Evolutionary conservation across 176 grass and related monocot genomes (phyloP).

Genomic region (Puya raimondii): DNA sequence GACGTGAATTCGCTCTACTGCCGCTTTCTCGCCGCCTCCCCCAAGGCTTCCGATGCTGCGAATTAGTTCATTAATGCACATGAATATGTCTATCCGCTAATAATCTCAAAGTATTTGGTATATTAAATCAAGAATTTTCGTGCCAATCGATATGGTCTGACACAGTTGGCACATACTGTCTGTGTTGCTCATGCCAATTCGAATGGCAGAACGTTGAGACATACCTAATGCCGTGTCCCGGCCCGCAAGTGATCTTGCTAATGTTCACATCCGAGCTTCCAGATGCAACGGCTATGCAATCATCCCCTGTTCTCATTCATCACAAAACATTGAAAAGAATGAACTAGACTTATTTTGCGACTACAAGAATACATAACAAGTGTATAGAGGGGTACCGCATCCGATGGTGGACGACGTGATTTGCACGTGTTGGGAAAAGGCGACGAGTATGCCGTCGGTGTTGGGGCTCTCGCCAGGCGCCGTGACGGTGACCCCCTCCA

Average conservation of each 20-base stretch:
- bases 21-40: not conserved
- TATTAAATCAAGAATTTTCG: not conserved
- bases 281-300: slow-evolving; percentile 2
- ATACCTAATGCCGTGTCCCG: slow-evolving; percentile 14
- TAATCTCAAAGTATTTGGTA: not conserved
- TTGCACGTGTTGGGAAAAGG: slow-evolving; percentile 15
- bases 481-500: slow-evolving; percentile 22
- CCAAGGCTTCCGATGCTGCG: slow-evolving; percentile 70
- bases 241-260: not conserved
- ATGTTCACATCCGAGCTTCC: not conserved
- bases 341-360: not conserved
- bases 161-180: not conserved
- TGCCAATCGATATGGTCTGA: not conserved
- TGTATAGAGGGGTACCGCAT: slow-evolving; percentile 29
- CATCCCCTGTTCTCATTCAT: not conserved
- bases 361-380: not conserved
- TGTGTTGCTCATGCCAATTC: not conserved
- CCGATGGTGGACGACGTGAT: slow-evolving; percentile 31
- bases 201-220: not conserved
- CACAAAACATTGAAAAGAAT: not conserved
- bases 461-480: slow-evolving; percentile 59
- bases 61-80: not conserved
- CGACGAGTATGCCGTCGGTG: slow-evolving; percentile 59
- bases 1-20: slow-evolving; percentile 38
- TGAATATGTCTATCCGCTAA: not conserved